Base-by-base conservation (phyloP, 2,329 filamentous ascomycete genomes). In the Fonsecaea pugnacius region DNA sequence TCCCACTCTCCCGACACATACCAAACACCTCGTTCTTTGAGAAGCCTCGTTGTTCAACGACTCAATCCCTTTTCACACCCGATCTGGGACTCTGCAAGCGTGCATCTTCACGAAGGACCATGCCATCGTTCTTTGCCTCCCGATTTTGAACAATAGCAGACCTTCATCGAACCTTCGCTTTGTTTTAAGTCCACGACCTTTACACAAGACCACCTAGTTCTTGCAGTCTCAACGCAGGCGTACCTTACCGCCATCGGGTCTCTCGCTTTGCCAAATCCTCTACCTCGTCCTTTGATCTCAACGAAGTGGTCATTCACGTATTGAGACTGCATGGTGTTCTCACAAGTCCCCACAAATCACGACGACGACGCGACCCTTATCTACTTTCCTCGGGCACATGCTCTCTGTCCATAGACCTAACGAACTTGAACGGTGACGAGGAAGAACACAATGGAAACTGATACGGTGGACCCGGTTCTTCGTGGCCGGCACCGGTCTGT, bases 401-500 rank as follows among this genome's bases (percentile, higher is more conserved):
- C 54, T 58, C 52, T 32, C 58, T 38, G 38, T 36, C 32, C 50
- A 9, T 24, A 62, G 51, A 16, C 27, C 43, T 32, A 8, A 51
- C 35, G n/a, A 21, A 48, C n/a, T 33, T 52, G 55, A 51, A 62
- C 36, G 24, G 46, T 53, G 14, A 55, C 50, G 27, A n/a, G 27
- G 14, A 52, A 48, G 35, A 38, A 24, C 27, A 32, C 48, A 40
- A 67, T 66, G 61, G 67, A 65, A 50, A 62, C 64, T 24, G 66
- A 65, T 36, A 63, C 33, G 51, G 57, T 64, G 52, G 63, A 63
- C 16, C 58, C 67, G 65, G 65, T 35, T 30, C 46, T 60, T 43
- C 69, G 62, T 54, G 62, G 61, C 30, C 59, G 67, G 67, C 71
- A 73, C 59, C 71, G 72, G 51, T 70, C 69, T 63, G 70, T 73